Evolutionary conservation across 495 filamentous ascomycete genomes (phyloP), one percentile per base, ranked within the genome.

Genomic region (Penicillium canescens): DNA sequence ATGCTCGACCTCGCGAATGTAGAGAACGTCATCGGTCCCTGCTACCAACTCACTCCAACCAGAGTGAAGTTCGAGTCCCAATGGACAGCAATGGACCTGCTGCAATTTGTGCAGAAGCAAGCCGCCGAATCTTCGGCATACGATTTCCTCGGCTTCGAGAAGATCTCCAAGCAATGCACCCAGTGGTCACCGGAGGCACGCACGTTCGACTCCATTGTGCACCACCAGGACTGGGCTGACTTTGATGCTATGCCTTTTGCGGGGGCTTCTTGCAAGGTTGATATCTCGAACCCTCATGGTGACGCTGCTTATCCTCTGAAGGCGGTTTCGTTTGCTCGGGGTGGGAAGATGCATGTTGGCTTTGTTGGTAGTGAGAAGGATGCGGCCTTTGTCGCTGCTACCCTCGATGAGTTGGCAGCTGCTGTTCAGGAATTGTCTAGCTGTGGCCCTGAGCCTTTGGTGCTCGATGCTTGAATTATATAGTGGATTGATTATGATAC

Each of bases 11-110:
- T 77, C 37, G 33, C 68, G 18, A 64, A 67, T 24, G 68, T 73
- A 3, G 74, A 83, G 31, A 62, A 67, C 35, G 70, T 83, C 48
- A 64, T 76, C 20, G 76, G 76, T 3, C 74, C 74, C 9, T 77
- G 74, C 52, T 70, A 70, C 40, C 70, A 77, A 42, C 57, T 70
- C 35, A 65, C 66, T 1, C 74, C 73, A 0, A 50, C 70, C 7
- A 54, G 74, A 43, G 63, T 75, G 9, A 47, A 13, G 16, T 71
- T 78, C 42, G 36, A 72, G 34, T 10, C 58, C 0, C 24, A 62
- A 1, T 76, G 73, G 73, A 73, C 67, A 4, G 63, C 54, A 3
- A 55, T 63, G 44, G 63, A 74, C 43, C 66, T 78, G 2, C 33
- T 78, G 11, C 59, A 55, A 14, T 66, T 52, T 37, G 67, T 74